Percentiles rank a stretch among this genome's conserved stretches.
Evolutionary conservation across 2,329 filamentous ascomycete species (phyloP).

Genomic region (Eurotiales sp.): DNA sequence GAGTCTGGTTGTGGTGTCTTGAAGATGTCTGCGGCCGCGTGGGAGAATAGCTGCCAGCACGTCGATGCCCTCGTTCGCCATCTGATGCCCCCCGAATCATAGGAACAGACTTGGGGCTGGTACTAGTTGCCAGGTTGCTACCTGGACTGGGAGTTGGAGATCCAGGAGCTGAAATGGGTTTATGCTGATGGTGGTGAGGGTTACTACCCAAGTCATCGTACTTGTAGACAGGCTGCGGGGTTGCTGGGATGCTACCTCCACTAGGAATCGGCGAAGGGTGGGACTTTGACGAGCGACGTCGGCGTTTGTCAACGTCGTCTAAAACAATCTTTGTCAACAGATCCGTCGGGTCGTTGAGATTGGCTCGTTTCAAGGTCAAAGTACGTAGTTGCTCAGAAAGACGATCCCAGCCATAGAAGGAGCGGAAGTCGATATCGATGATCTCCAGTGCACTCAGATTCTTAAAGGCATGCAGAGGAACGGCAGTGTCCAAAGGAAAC

Average conservation of each 20-base stretch:
- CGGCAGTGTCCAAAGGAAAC: slow-evolving; percentile 95
- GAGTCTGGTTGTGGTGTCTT: slow-evolving; percentile 55
- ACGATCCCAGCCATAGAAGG: slow-evolving; percentile 96
- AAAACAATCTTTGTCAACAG: slow-evolving; percentile 89
- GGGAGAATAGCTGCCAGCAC: slow-evolving; percentile 76
- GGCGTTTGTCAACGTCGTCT: slow-evolving; percentile 91
- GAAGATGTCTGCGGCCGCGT: slow-evolving; percentile 66
- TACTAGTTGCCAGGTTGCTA: slow-evolving; percentile 44
- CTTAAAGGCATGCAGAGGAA: slow-evolving; percentile 95
- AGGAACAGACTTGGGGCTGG: slow-evolving; percentile 45
- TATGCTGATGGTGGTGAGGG: slow-evolving; percentile 21
- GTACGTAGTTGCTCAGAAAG: slow-evolving; percentile 88
- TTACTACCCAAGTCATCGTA: slow-evolving; percentile 54
- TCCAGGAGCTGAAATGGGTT: slow-evolving; percentile 65
- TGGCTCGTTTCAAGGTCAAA: slow-evolving; percentile 80
- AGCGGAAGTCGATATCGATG: slow-evolving; percentile 90
- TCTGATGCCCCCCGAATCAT: slow-evolving; percentile 56
- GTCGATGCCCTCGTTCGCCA: slow-evolving; percentile 31
- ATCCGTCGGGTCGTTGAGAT: slow-evolving; percentile 84
- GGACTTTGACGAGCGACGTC: slow-evolving; percentile 80
- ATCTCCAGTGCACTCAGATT: slow-evolving; percentile 92
- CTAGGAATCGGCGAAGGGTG: slow-evolving; percentile 74
- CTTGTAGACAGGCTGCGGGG: slow-evolving; percentile 60
- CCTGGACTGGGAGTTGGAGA: slow-evolving; percentile 57
- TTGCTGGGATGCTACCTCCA: slow-evolving; percentile 55